Base-by-base conservation (phyloP, 1,139 yeast species). In the Candida sojae region DNA sequence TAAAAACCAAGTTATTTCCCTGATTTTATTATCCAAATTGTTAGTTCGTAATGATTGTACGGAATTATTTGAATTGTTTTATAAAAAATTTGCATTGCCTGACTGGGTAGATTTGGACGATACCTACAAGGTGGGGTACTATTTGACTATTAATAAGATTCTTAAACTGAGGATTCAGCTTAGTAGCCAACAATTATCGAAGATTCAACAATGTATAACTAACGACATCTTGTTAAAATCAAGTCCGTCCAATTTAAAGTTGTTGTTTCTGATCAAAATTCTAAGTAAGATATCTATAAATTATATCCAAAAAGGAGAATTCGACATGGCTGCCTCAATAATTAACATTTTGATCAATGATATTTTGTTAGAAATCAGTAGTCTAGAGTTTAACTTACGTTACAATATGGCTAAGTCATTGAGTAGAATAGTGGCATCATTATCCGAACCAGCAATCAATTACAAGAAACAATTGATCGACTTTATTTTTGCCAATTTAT, bases 321-420 rank as follows among this genome's bases (percentile, higher is more conserved):
- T 52, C 50, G 39, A 30, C 0, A 42, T 35, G 10, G 66, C 67
- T 4, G 58, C 65, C 2, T 48, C 43, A 3, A 60, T 69, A n/a
- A 52, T 73, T 17, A 70, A 73, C 50, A 55, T 61, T 47, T 53
- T 70, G 37, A 50, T 71, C 31, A 59, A 64, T 44, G 70, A 65
- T 46, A 61, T 73, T 7, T 59, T 71, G 59, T 53, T 59, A 12
- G 43, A 47, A 8, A 47, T 57, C 8, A 55, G 59, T 57, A 54
- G 54, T 3, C 63, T 73, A 34, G 78, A 73, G 39, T 61, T 71
- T 0, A 55, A 54, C 13, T 58, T 72, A 42, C 57, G 79, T 17
- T 73, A 73, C 49, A 61, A 70, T 2, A 53, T 70, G 56, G 78
- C 79, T 2, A 75, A 75, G 48, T 55, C 70, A 10, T 49, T 73